Base-by-base conservation (phyloP, 129 eudicot species). In the Artemisia annua region DNA sequence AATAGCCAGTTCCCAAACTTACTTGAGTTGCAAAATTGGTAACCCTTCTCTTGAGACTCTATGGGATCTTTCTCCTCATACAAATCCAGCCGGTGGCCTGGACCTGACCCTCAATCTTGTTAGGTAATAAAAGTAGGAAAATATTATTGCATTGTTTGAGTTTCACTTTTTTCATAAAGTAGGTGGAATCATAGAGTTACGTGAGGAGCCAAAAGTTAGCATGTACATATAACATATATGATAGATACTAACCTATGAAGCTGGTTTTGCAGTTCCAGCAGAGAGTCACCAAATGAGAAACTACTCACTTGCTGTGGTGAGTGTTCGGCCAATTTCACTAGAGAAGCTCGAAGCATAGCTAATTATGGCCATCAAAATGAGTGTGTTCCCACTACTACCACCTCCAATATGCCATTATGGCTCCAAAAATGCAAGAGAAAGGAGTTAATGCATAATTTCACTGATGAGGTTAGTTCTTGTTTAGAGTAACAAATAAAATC, bases 381-480 rank as follows among this genome's bases (percentile, higher is more conserved):
- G 30, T 26, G 30, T 26, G 30, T 26, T 26, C 1, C 30, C 2
- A 26, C 83, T 22, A 35, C 81, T 32, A 57, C 79, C 10, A 78
- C 69, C 79, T 83, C 95, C 48, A 81, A 80, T 69, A 71, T 88
- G 75, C 91, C 95, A 11, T 74, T 79, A 58, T 89, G 96, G 96
- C 89, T 89, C 39, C 87, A 84, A 65, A 73, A 84, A 83, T 79
- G 76, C 90, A 88, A 85, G 80, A 83, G 80, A 73, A 82, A 85
- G 75, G 70, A 74, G 52, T 74, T n/a, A 48, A 67, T 24, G 48
- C 52, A 52, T 30, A 66, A 44, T 12, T 16, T 50, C 30, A 51
- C 54, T 66, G 54, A 80, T 64, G 78, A 79, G 87, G 87, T 83
- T 26, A 9, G 63, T 69, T 69, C 24, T 69, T 30, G 56, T 1